Evolutionary conservation across 495 filamentous ascomycete genomes (phyloP).

Genomic region (Halenospora varia): DNA sequence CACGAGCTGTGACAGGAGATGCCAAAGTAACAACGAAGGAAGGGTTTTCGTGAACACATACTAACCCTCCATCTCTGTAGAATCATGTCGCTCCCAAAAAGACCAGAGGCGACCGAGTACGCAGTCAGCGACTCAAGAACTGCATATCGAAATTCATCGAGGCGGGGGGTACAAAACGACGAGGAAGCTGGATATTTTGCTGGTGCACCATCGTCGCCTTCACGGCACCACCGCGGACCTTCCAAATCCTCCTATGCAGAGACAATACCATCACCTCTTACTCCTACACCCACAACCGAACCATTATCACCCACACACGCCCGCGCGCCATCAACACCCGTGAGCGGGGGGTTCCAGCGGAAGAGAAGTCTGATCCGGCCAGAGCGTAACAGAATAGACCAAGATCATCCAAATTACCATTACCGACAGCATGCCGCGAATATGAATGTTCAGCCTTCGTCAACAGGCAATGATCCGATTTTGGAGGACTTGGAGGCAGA

Average conservation of each 20-base stretch:
- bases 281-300: slow-evolving; percentile 33
- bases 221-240: slow-evolving; percentile 11
- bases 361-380: slow-evolving; percentile 86
- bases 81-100: slow-evolving; percentile 45
- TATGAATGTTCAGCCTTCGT: slow-evolving; percentile 83
- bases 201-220: slow-evolving; percentile 11
- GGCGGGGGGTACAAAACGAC: slow-evolving; percentile 59
- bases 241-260: slow-evolving; percentile 24
- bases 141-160: slow-evolving; percentile 64
- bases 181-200: slow-evolving; percentile 51
- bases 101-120: slow-evolving; percentile 53
- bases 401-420: slow-evolving; percentile 87
- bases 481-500: slow-evolving; percentile 59
- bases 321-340: slow-evolving; percentile 4
- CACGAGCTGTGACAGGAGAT: background rate
- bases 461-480: slow-evolving; percentile 86
- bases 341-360: slow-evolving; percentile 47
- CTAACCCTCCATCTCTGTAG: slow-evolving; percentile 15
- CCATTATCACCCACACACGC: slow-evolving; percentile 20
- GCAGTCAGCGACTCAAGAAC: slow-evolving; percentile 54
- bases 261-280: slow-evolving; percentile 23
- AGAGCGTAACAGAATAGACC: slow-evolving; percentile 76
- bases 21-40: slow-evolving; percentile 8
- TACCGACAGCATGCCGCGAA: slow-evolving; percentile 88
- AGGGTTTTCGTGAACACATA: background rate